Percentiles rank a stretch among this genome's conserved stretches.
Conservation (phyloP, 495 filamentous ascomycete genomes). For the Haplographium delicatum region DNA sequence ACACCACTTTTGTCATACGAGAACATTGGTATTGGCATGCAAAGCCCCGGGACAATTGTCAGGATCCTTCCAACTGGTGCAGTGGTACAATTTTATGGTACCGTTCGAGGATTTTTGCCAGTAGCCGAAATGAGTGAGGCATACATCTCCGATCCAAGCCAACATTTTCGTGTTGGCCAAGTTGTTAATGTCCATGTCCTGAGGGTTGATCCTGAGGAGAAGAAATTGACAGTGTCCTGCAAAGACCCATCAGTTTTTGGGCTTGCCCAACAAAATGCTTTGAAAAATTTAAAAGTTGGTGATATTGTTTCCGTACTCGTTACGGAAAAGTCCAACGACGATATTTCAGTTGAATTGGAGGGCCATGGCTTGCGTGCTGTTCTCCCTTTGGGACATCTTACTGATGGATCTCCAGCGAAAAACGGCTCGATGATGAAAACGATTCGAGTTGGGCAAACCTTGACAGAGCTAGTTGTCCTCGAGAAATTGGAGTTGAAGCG, state of each 20-base stretch:
- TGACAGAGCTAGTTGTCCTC: constrained; percentile 78
- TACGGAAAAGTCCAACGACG: constrained; percentile 77
- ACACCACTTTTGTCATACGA: constrained; percentile 70
- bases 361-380: constrained; percentile 67
- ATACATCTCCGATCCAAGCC: constrained; percentile 79
- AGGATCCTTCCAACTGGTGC: constrained; percentile 73
- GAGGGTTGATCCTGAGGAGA: constrained; percentile 64
- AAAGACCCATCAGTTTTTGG: constrained; percentile 78
- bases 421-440: constrained; percentile 66
- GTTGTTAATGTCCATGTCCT: constrained; percentile 82
- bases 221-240: constrained; percentile 82
- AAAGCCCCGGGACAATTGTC: constrained; percentile 79
- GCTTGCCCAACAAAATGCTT: constrained; percentile 65
- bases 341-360: constrained; percentile 69
- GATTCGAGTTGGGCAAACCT: constrained; percentile 71
- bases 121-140: constrained; percentile 97
- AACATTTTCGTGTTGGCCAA: constrained; percentile 87
- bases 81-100: constrained; percentile 87
- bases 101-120: constrained; percentile 77
- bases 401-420: constrained; percentile 74
- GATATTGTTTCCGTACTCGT: constrained; percentile 70
- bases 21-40: constrained; percentile 59
- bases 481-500: constrained; percentile 69
- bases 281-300: constrained; percentile 65
- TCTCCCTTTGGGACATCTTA: constrained; percentile 69